A percentile compares a stretch with the other conserved stretches of the same genome.
These are phyloP conservation scores for Paecilomyces sp. DNA, from an alignment of 2,329 filamentous ascomycete species.

Conservation along the genomic window DNA sequence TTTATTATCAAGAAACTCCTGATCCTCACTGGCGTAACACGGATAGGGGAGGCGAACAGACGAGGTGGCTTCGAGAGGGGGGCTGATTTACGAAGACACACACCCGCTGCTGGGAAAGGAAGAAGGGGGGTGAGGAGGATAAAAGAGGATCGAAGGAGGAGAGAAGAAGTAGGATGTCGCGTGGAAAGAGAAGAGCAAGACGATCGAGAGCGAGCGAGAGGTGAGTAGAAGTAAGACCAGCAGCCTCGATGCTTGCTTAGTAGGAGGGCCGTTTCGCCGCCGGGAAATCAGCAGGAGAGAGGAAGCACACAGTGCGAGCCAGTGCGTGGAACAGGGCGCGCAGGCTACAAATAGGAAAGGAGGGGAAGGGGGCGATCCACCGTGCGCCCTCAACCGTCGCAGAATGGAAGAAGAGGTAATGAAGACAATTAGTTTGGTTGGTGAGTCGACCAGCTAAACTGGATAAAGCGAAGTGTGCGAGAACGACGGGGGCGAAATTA, in stretches of 20 bases:
- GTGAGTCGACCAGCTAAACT: too few relatives aligned
- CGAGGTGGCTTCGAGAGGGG: too few relatives aligned
- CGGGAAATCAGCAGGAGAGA: neutral
- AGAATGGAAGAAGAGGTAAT: neutral
- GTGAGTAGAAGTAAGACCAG: constrained; percentile 1
- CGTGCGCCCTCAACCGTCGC: neutral
- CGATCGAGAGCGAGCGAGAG: constrained; percentile 4
- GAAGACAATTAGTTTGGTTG: too few relatives aligned
- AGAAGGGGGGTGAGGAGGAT: too few relatives aligned
- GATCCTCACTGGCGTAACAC: too few relatives aligned
- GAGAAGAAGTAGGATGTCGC: constrained; percentile 7
- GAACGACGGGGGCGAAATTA: neutral
- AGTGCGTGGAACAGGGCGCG: constrained; percentile 7
- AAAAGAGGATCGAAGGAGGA: constrained; percentile 4
- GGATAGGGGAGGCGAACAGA: too few relatives aligned
- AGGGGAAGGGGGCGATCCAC: constrained; percentile 4
- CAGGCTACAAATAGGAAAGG: constrained; percentile 14
- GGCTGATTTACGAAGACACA: too few relatives aligned
- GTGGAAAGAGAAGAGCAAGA: constrained; percentile 4
- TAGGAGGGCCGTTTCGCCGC: neutral
- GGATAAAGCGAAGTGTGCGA: neutral
- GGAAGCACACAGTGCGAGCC: neutral
- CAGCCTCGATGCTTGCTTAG: neutral
- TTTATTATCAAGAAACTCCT: too few relatives aligned
- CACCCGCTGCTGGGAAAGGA: too few relatives aligned